phyloP scores from a whole-genome alignment of 495 filamentous ascomycete species.

The Hypoxylon rickii region DNA sequence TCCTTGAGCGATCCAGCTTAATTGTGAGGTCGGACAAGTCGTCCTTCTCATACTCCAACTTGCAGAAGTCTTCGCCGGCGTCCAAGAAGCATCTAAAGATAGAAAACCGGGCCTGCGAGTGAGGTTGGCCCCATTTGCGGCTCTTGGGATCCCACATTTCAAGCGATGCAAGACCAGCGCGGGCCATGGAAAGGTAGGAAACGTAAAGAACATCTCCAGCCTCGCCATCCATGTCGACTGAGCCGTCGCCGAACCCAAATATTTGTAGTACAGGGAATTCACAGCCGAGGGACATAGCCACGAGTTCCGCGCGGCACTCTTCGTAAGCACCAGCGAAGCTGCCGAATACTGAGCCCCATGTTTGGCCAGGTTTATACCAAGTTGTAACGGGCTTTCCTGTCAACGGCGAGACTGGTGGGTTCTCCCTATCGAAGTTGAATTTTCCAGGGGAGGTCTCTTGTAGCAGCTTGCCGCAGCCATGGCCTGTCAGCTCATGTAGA shows the following conservation, averaged over 20 bases:
- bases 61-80: conserved; percentile 81
- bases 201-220: conserved; percentile 86
- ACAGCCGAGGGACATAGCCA: conserved; percentile 90
- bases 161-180: conserved; percentile 80
- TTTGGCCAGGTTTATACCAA: conserved; percentile 93
- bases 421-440: conserved; percentile 83
- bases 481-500: conserved; percentile 92
- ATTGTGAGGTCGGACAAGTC: conserved; percentile 84
- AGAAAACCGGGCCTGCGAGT: conserved; percentile 92
- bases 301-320: conserved; percentile 73
- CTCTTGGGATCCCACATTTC: conserved; percentile 90
- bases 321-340: conserved; percentile 85
- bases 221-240: conserved; percentile 67
- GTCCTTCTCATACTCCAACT: conserved; percentile 70
- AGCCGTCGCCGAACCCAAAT: conserved; percentile 86
- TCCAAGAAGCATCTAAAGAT: conserved; percentile 91
- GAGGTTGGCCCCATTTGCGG: conserved; percentile 91
- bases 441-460: conserved; percentile 81
- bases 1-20: conserved; percentile 80
- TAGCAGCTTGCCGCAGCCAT: conserved; percentile 93
- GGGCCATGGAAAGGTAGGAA: conserved; percentile 88
- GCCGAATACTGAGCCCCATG: conserved; percentile 91
- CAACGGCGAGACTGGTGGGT: conserved; percentile 81
- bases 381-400: conserved; percentile 75
- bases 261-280: conserved; percentile 88